A percentile compares a stretch with the other conserved stretches of the same genome.
phyloP scores from a whole-genome alignment of 768 basidiomycete species.

The Leccinum obscurum region DNA sequence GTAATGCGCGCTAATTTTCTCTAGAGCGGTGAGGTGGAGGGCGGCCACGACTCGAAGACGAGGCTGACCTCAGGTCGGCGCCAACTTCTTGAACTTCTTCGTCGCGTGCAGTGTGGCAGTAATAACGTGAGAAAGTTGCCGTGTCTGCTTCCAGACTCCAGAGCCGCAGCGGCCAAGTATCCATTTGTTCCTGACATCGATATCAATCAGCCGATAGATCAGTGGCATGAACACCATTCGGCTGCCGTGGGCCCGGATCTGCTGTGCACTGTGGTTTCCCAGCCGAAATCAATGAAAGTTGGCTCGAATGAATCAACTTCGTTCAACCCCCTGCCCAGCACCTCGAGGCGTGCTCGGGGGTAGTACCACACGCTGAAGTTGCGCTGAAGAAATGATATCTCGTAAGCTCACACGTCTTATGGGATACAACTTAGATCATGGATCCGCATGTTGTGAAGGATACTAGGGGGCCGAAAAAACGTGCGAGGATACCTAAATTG shows the following conservation, averaged over 20 bases:
- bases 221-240: not conserved
- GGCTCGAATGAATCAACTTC: not conserved
- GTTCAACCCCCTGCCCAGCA: not conserved
- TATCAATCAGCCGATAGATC: too few species aligned
- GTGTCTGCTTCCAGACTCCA: too few species aligned
- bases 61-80: too few species aligned
- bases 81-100: too few species aligned
- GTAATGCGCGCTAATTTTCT: too few species aligned
- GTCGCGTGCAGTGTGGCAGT: too few species aligned
- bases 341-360: too few species aligned
- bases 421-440: not conserved
- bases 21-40: too few species aligned
- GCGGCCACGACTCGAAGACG: too few species aligned
- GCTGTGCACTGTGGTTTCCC: not conserved
- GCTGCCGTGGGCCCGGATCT: not conserved
- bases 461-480: not conserved
- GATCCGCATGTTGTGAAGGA: not conserved
- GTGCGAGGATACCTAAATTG: not conserved
- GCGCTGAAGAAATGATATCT: not conserved
- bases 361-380: not conserved
- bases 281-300: not conserved
- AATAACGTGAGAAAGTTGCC: too few species aligned
- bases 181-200: not conserved
- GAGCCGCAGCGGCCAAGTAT: too few species aligned
- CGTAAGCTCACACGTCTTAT: not conserved